A percentile compares a stretch with the other conserved stretches of the same genome.
phyloP scores from a whole-genome alignment of 163 green algal species.

The Volvox carteri region DNA sequence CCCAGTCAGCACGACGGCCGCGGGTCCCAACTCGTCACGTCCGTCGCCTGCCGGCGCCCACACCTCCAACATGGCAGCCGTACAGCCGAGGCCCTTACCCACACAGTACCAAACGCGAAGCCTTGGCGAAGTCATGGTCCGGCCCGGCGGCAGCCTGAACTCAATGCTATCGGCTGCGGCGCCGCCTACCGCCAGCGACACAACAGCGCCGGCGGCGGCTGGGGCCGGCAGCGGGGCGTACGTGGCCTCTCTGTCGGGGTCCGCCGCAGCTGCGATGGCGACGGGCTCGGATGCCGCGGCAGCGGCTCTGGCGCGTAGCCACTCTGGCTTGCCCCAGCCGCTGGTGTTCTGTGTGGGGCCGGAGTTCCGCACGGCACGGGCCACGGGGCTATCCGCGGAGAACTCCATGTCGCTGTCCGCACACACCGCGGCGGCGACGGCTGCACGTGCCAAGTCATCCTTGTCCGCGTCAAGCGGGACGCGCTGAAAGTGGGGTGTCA shows the following conservation, averaged over 20 bases:
- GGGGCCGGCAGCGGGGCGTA: constrained; percentile 3
- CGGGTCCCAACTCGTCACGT: neutral
- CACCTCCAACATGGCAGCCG: neutral
- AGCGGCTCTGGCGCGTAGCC: neutral
- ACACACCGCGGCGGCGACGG: constrained; percentile 5
- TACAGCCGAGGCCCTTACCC: constrained; percentile 16
- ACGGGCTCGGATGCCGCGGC: constrained; percentile 2
- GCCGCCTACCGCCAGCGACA: neutral
- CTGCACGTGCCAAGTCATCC: neutral
- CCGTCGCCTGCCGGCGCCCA: neutral
- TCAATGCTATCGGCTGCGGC: neutral
- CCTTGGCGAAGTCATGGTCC: neutral
- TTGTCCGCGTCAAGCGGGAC: neutral
- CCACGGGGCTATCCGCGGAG: neutral
- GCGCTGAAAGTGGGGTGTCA: neutral
- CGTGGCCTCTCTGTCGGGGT: neutral
- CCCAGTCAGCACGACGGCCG: neutral
- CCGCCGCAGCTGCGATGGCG: neutral
- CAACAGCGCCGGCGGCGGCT: neutral
- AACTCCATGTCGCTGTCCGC: constrained; percentile 37
- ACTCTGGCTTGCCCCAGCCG: constrained; percentile 41
- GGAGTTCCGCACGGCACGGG: constrained; percentile 15
- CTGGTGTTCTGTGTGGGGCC: constrained; percentile 46
- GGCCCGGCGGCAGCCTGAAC: neutral
- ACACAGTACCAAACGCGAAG: constrained; percentile 39